phyloP scores from a whole-genome alignment of 2,329 filamentous ascomycete genomes.

The Thyridium curvatum region DNA sequence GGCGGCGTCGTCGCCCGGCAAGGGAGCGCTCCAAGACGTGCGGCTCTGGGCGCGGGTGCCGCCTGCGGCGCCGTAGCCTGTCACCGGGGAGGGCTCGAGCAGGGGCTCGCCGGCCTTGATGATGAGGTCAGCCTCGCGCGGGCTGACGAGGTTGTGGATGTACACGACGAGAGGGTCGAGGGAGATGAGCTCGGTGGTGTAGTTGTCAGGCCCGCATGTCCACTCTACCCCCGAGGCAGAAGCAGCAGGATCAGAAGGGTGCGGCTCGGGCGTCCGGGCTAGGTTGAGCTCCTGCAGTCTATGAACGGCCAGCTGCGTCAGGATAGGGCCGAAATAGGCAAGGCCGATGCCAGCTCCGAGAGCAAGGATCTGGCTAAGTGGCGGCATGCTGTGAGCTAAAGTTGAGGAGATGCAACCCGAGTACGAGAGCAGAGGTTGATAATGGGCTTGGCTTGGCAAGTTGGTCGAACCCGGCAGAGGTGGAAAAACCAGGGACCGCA shows the following conservation, averaged over 20 bases:
- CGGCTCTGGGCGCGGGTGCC: slow-evolving; percentile 19
- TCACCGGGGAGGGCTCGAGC: slow-evolving; percentile 25
- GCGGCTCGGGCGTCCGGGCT: background rate
- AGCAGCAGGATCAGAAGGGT: no score
- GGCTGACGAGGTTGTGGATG: slow-evolving; percentile 26
- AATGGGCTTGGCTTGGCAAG: no score
- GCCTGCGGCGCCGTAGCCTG: slow-evolving; percentile 18
- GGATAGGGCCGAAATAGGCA: background rate
- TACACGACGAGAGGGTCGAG: slow-evolving; percentile 31
- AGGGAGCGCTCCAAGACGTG: slow-evolving; percentile 25
- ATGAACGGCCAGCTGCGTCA: background rate
- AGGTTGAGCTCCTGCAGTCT: background rate
- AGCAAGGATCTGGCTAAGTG: background rate
- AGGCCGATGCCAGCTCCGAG: background rate
- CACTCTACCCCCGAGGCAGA: slow-evolving; percentile 1
- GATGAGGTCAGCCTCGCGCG: slow-evolving; percentile 20
- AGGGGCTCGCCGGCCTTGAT: slow-evolving; percentile 19
- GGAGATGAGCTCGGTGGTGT: slow-evolving; percentile 29
- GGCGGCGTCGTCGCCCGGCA: slow-evolving; percentile 19
- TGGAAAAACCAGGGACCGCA: no score
- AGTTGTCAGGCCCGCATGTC: slow-evolving; percentile 17
- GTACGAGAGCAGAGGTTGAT: no score
- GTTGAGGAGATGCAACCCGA: no score
- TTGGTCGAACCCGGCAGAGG: no score
- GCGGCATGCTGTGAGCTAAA: background rate